phyloP scores from a whole-genome alignment of 73 alveolate species.

The Tetrahymena elliotti region DNA sequence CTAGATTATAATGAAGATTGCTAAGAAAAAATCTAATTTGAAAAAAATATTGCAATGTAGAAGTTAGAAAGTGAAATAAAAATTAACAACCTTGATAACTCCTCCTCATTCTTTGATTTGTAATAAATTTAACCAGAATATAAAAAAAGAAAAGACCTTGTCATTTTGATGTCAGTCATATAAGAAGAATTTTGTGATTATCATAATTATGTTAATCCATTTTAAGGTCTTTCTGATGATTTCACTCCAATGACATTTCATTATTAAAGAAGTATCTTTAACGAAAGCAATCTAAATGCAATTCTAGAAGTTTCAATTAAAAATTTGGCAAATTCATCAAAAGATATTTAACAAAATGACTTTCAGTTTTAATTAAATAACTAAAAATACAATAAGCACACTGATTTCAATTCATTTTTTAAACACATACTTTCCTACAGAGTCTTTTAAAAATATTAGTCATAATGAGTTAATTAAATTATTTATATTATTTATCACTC shows the following conservation, averaged over 20 bases:
- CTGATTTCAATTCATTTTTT: not conserved
- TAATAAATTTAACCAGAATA: not conserved
- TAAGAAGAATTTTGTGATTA: not conserved
- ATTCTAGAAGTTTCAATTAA: not conserved
- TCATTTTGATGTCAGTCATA: not conserved
- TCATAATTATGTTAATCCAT: not conserved
- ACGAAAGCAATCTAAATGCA: not conserved
- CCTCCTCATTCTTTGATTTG: not conserved
- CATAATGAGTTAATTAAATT: not conserved
- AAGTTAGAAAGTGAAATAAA: not conserved
- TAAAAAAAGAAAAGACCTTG: not conserved
- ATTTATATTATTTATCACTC: not conserved
- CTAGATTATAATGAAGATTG: not conserved
- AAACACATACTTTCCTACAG: not conserved
- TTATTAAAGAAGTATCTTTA: not conserved
- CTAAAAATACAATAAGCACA: not conserved
- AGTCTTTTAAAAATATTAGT: not conserved
- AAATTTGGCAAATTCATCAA: not conserved
- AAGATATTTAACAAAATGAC: not conserved
- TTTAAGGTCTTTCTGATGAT: not conserved
- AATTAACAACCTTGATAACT: too few relatives aligned
- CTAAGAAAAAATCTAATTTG: not conserved
- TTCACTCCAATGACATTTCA: not conserved
- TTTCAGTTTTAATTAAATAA: not conserved
- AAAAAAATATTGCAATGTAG: too few relatives aligned